Percentiles rank a stretch among this genome's conserved stretches.
These are phyloP conservation scores for Wallacemonas rigidus DNA, from an alignment of 208 protist species.

Conservation along the genomic window DNA sequence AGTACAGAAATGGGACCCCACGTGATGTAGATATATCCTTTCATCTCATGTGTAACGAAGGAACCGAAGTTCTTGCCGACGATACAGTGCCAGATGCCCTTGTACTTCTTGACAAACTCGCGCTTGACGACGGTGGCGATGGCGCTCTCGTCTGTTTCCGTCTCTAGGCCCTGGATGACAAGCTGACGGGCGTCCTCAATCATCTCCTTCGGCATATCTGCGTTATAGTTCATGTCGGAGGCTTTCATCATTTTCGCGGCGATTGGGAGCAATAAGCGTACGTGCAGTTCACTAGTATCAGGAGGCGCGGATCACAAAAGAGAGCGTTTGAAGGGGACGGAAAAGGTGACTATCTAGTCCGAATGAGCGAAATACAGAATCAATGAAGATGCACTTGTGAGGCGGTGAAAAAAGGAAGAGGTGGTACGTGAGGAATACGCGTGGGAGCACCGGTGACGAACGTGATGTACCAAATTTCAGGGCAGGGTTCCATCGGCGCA, in stretches of 20 bases:
- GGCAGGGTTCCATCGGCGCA: too few species aligned
- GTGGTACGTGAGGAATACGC: too few species aligned
- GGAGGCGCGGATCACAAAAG: too few species aligned
- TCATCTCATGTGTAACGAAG: constrained; percentile 99
- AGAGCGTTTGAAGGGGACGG: too few species aligned
- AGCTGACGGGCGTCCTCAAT: constrained; percentile 70
- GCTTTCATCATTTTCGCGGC: constrained; percentile 63
- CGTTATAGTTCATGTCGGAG: constrained; percentile 84
- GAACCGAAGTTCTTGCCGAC: constrained; percentile 99
- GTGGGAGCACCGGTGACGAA: too few species aligned
- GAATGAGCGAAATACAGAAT: too few species aligned
- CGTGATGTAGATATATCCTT: constrained; percentile 99
- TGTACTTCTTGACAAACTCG: constrained; percentile 89
- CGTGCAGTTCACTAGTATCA: too few species aligned
- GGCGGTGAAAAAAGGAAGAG: too few species aligned
- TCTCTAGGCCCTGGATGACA: constrained; percentile 83
- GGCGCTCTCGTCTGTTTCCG: constrained; percentile 70
- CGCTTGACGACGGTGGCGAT: constrained; percentile 88
- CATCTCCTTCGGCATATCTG: constrained; percentile 92
- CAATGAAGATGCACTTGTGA: too few species aligned
- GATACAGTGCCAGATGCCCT: constrained; percentile 98
- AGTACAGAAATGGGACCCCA: constrained; percentile 98
- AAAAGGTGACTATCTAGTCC: too few species aligned
- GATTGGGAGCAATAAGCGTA: not conserved
- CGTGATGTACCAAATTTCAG: too few species aligned